Percentiles rank a stretch among this genome's conserved stretches.
Evolutionary conservation across 441 rosid genomes (phyloP).

Genomic region (Corymbia citriodora): DNA sequence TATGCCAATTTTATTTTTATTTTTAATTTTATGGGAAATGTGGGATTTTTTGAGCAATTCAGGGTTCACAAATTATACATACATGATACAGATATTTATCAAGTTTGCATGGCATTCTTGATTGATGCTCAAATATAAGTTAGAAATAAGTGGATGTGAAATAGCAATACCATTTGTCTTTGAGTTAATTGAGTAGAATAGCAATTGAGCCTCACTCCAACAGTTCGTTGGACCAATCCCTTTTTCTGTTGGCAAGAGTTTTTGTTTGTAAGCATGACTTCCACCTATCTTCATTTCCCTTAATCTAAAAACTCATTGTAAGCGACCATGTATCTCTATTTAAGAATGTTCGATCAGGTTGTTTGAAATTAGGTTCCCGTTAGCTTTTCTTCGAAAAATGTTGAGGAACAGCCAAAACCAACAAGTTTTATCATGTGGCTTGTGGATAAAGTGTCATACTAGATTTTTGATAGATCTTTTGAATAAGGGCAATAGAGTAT

Average conservation of each 20-base stretch:
- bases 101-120: background rate
- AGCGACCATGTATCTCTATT: background rate
- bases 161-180: background rate
- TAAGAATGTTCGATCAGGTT: background rate
- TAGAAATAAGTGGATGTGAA: background rate
- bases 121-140: background rate
- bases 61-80: background rate
- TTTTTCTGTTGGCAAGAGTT: background rate
- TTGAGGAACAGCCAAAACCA: background rate
- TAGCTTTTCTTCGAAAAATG: background rate
- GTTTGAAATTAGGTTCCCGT: background rate
- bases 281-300: background rate
- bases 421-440: background rate
- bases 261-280: background rate
- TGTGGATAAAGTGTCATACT: background rate
- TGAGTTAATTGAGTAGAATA: background rate
- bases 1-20: slow-evolving; percentile 26
- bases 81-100: background rate
- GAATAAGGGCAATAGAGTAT: background rate
- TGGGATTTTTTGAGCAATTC: background rate
- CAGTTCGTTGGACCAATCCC: background rate
- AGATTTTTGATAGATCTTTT: background rate
- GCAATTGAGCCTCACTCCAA: background rate
- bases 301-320: background rate
- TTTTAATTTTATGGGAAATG: background rate